A percentile compares a stretch with the other conserved stretches of the same genome.
These are phyloP conservation scores for Paramecium pentaurelia DNA, from an alignment of 73 alveolate genomes.

Conservation along the genomic window DNA sequence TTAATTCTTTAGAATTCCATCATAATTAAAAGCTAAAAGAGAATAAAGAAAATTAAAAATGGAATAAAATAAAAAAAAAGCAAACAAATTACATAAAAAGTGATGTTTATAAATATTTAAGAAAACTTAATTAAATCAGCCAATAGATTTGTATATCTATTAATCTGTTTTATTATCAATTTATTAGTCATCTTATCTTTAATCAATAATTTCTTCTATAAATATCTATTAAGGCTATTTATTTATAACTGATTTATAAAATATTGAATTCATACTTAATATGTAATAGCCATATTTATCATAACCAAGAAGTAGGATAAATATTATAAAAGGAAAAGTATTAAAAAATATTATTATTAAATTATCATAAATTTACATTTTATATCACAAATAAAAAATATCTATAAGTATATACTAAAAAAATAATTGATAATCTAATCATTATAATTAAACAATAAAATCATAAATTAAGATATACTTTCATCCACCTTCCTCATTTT, in stretches of 20 bases:
- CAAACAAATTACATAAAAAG: conserved; percentile 16
- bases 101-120: neutral
- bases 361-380: too few relatives aligned
- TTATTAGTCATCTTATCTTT: neutral
- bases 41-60: conserved; percentile 21
- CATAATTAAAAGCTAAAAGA: conserved; percentile 12
- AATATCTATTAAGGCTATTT: neutral
- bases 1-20: neutral
- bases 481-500: too few relatives aligned
- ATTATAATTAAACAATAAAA: too few relatives aligned
- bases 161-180: neutral
- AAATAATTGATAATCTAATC: too few relatives aligned
- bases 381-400: too few relatives aligned
- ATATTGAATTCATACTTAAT: neutral
- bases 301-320: neutral
- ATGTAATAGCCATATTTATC: neutral
- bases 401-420: too few relatives aligned
- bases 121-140: neutral
- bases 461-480: too few relatives aligned
- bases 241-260: neutral
- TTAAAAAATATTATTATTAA: too few relatives aligned
- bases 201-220: neutral
- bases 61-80: conserved; percentile 24
- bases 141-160: neutral
- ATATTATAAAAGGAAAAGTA: too few relatives aligned